Conservation (phyloP, 73 alveolate species). For the Effrenium voratum region DNA sequence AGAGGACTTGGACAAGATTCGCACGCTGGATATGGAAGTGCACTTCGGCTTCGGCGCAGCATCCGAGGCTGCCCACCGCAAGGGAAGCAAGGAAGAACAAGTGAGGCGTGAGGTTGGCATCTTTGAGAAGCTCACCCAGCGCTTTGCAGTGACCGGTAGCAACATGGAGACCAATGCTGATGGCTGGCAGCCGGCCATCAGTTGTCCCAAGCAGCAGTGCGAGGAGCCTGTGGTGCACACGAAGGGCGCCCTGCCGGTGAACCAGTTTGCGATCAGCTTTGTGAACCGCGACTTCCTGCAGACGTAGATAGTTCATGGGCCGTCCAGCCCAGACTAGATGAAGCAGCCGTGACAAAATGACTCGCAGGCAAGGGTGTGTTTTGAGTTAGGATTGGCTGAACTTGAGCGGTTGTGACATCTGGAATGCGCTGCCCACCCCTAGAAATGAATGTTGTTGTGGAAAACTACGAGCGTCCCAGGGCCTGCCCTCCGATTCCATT, state of each 20-base stretch:
- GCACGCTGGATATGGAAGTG: slow-evolving; percentile 86
- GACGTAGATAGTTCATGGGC: too few species aligned
- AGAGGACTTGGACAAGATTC: slow-evolving; percentile 76
- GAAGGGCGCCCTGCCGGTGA: slow-evolving; percentile 64
- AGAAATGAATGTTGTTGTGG: too few species aligned
- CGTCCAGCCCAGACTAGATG: too few species aligned
- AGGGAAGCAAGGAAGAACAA: slow-evolving; percentile 77
- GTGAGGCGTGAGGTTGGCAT: slow-evolving; percentile 64
- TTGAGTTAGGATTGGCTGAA: too few species aligned
- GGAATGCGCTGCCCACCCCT: too few species aligned
- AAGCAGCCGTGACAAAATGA: too few species aligned
- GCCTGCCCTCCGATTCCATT: too few species aligned
- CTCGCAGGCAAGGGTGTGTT: too few species aligned
- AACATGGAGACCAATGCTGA: slow-evolving; percentile 92
- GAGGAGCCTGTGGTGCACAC: slow-evolving; percentile 93
- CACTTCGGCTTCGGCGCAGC: slow-evolving; percentile 92
- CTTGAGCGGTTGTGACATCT: too few species aligned
- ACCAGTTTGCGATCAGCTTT: slow-evolving; percentile 94
- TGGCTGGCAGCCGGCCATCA: slow-evolving; percentile 74
- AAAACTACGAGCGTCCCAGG: too few species aligned
- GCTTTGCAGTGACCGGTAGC: slow-evolving; percentile 68
- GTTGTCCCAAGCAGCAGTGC: slow-evolving; percentile 86
- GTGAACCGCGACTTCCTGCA: slow-evolving; percentile 54
- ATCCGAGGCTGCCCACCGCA: slow-evolving; percentile 75
- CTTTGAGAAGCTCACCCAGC: slow-evolving; percentile 70